Evolutionary conservation across 2,329 filamentous ascomycete species (phyloP), one percentile per base, ranked within the genome.

Genomic region (Emergomyces orientalis): DNA sequence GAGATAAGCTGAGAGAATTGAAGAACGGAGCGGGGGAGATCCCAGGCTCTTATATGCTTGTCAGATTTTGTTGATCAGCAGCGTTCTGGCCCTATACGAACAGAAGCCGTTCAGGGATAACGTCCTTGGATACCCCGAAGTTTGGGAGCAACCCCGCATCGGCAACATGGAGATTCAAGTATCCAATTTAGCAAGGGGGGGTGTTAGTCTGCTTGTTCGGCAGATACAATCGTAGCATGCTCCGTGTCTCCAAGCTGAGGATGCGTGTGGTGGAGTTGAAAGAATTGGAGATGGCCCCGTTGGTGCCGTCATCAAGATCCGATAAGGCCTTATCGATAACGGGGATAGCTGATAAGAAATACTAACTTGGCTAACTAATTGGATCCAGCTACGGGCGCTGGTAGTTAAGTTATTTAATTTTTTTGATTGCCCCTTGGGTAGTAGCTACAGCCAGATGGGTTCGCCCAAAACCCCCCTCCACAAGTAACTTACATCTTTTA

Each of bases 61-160:
- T 30, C 32, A 25, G 32, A 5, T 56, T 27, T 22, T 19, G 30
- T 22, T 34, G 0, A 22, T 56, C 9, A 13, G 6, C 19, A 30
- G 49, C 49, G 17, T 25, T 9, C 22, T 25, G n/a, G 22, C 45
- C 11, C 45, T 47, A 30, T 27, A 52, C 14, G 14, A 34, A 34
- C 19, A 27, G 27, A 22, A 41, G 37, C 54, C 3, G 19, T 25
- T 19, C 19, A 41, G 22, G 22, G 22, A 56, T 32, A n/a, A 22
- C n/a, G 45, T 9, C 55, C 34, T 58, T 19, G 39, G 22, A 58
- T 19, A 58, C 11, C 11, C 17, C 11, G 5, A 58, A 45, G 37
- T 58, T 58, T n/a, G 14, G 52, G 13, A 55, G 32, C 56, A 58
- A 58, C 56, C 56, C 56, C 56, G 56, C 56, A 45, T 56, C 52